Percentiles rank a stretch among this genome's conserved stretches.
Conservation (phyloP, 371 early-diverging fungal genomes). For the Syncephalastrum sp. region DNA sequence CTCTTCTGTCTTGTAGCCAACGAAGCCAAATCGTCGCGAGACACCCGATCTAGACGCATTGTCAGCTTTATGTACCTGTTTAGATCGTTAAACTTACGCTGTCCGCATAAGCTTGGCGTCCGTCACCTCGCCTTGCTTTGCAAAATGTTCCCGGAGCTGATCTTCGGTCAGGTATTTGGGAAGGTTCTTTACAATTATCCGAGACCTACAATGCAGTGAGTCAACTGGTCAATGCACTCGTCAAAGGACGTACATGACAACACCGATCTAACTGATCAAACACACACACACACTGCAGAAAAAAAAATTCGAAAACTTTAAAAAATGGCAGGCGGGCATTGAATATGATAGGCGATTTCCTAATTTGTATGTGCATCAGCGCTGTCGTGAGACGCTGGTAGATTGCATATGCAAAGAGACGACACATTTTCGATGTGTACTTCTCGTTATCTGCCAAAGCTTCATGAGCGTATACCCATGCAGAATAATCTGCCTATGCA, state of each 20-base stretch:
- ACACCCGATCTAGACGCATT: conserved; percentile 41
- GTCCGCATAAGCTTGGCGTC: conserved; percentile 89
- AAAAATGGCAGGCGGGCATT: conserved; percentile 8
- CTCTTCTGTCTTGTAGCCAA: conserved; percentile 86
- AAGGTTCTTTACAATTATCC: conserved; percentile 89
- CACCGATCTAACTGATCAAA: not conserved
- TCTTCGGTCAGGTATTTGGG: conserved; percentile 87
- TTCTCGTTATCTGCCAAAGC: too few species aligned
- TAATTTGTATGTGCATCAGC: not conserved
- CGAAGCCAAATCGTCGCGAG: conserved; percentile 89
- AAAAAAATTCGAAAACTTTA: not conserved
- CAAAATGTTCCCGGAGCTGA: conserved; percentile 86
- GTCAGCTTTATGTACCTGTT: not conserved
- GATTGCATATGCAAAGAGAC: too few species aligned
- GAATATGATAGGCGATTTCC: not conserved
- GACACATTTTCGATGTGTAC: too few species aligned
- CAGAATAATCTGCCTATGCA: too few species aligned
- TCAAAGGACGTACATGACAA: too few species aligned
- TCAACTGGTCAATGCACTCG: not conserved
- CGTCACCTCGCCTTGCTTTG: conserved; percentile 82
- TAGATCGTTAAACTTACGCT: conserved; percentile 45
- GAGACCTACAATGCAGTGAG: conserved; percentile 40
- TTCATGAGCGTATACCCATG: too few species aligned
- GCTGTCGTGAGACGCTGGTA: too few species aligned
- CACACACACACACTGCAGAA: not conserved